Base-by-base conservation (phyloP, 2,329 filamentous ascomycete genomes). In the Leptodontidium sp. region DNA sequence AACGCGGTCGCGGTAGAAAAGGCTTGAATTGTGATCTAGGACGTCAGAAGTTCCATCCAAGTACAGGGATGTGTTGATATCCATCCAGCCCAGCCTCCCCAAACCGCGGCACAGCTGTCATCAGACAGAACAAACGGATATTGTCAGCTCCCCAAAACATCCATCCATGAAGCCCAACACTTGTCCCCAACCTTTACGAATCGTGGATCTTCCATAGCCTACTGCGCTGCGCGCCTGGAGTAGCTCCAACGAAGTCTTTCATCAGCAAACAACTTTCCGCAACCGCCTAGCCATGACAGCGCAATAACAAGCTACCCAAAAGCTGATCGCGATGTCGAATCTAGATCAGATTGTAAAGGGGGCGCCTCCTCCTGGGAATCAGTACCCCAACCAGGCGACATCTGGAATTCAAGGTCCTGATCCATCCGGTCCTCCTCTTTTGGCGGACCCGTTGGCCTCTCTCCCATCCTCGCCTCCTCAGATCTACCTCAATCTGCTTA, bases 401-500 rank as follows among this genome's bases (percentile, higher is more conserved):
- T 82, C 82, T 69, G 78, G 82, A 55, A 79, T 82, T 72, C 70
- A 78, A 76, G 57, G 75, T 32, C 35, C 74, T 43, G 74, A 77
- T 69, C 65, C 78, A 32, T 72, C 77, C 75, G 77, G 80, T 77
- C 64, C 74, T n/a, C 73, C 77, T 70, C 72, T 71, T 38, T 29
- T 76, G 17, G 68, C 73, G 74, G 78, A 79, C 65, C 77, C 78
- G 5, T 63, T 78, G 43, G 77, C 77, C 24, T 74, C 75, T 29
- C 75, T 79, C 6, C 78, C 79, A 29, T 74, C 82, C 65, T 72
- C 82, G 68, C 78, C 75, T 64, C 78, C 71, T 17, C 75, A 77
- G 84, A 98, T 99, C 78, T 99, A 99, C 82, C 90, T 99, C 76
- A 99, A 99, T 81, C 91, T 99, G 29, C 88, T 99, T 68, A 97